These are phyloP conservation scores for Neurospora sp. DNA, from an alignment of 495 filamentous ascomycete species.

Conservation along the genomic window DNA sequence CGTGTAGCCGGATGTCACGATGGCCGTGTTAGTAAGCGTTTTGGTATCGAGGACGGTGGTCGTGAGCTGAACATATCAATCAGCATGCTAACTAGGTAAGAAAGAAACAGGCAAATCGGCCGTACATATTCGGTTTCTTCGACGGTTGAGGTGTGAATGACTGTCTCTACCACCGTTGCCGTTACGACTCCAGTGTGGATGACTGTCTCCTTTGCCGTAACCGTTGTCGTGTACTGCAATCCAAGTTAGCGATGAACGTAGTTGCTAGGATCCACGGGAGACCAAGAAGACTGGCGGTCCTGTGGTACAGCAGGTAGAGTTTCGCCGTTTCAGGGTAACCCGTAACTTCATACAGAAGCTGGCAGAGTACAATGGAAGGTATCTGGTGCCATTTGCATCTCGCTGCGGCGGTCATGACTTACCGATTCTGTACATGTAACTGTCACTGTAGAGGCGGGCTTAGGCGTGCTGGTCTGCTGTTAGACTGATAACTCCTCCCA, in stretches of 20 bases:
- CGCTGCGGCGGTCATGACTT: not conserved
- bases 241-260: not conserved
- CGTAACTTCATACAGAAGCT: not conserved
- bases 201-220: not conserved
- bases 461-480: not conserved
- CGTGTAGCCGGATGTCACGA: slow-evolving; percentile 3
- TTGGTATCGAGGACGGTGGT: slow-evolving; percentile 1
- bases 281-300: not conserved
- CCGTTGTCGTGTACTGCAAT: not conserved
- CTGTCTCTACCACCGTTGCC: not conserved
- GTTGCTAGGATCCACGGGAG: not conserved
- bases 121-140: slow-evolving; percentile 3
- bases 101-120: not conserved
- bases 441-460: slow-evolving; percentile 1
- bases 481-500: not conserved
- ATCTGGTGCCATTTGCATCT: not conserved
- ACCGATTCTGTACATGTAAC: slow-evolving; percentile 2
- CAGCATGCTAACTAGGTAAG: not conserved
- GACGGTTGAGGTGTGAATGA: not conserved
- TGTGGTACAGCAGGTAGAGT: not conserved
- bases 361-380: not conserved
- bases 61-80: not conserved
- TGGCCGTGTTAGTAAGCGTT: slow-evolving; percentile 4
- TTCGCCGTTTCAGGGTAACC: not conserved
- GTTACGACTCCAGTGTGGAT: slow-evolving; percentile 4